phyloP scores from a whole-genome alignment of 805 yeast species.

The Debaryomyces hansenii region DNA sequence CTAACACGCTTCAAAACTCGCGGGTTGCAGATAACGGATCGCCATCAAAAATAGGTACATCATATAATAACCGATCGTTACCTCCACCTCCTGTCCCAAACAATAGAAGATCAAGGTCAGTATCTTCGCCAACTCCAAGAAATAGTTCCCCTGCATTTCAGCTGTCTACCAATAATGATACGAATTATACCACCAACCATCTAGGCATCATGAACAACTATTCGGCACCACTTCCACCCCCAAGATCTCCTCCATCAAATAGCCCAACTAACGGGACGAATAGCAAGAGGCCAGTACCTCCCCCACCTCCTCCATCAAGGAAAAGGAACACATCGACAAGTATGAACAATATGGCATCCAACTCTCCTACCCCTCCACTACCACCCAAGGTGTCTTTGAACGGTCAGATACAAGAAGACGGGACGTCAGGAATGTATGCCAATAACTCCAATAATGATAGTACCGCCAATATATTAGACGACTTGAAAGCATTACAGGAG shows the following conservation, averaged over 20 bases:
- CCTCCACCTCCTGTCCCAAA: slow-evolving; percentile 39
- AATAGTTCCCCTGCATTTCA: slow-evolving; percentile 10
- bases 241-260: slow-evolving; percentile 20
- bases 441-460: slow-evolving; percentile 21
- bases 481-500: slow-evolving; percentile 63
- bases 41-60: slow-evolving; percentile 5
- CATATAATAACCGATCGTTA: slow-evolving; percentile 12
- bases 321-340: slow-evolving; percentile 22
- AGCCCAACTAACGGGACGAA: slow-evolving; percentile 21
- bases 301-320: slow-evolving; percentile 45
- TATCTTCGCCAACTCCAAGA: slow-evolving; percentile 28
- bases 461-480: slow-evolving; percentile 58
- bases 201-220: neutral
- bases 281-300: slow-evolving; percentile 28
- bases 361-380: slow-evolving; percentile 25
- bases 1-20: slow-evolving; percentile 37
- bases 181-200: neutral
- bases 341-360: neutral
- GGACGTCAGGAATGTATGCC: neutral
- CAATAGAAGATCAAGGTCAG: slow-evolving; percentile 35
- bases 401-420: slow-evolving; percentile 2
- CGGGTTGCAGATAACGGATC: slow-evolving; percentile 14
- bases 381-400: slow-evolving; percentile 25
- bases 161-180: neutral
- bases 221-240: slow-evolving; percentile 15